Percentiles rank a stretch among this genome's conserved stretches.
Evolutionary conservation across 768 basidiomycete species (phyloP).

Genomic region (Suillus bovinus): DNA sequence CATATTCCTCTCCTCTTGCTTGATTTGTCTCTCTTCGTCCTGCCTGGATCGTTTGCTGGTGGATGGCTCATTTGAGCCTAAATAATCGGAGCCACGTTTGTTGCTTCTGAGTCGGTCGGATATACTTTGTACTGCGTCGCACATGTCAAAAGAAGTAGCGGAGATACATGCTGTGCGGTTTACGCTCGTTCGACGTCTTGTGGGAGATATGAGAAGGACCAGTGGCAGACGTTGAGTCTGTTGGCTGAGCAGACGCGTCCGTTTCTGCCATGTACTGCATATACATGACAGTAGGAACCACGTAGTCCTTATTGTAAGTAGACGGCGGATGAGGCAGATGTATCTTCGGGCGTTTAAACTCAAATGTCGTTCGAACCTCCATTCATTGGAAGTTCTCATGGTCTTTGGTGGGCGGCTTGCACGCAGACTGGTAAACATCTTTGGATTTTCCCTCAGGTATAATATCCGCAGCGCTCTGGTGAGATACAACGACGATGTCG

Average conservation of each 20-base stretch:
- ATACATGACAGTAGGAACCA: neutral
- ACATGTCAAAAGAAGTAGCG: neutral
- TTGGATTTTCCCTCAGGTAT: neutral
- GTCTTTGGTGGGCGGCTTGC: no score
- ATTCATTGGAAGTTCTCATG: neutral
- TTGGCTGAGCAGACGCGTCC: neutral
- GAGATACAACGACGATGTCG: neutral
- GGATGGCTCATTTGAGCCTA: neutral
- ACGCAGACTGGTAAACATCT: neutral
- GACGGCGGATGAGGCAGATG: neutral
- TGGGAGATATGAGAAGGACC: neutral
- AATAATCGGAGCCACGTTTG: neutral
- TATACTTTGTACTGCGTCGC: neutral
- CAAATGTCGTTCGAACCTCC: neutral
- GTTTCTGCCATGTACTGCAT: neutral
- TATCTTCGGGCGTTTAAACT: neutral
- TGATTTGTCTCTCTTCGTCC: neutral
- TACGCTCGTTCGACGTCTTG: neutral
- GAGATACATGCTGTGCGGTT: neutral
- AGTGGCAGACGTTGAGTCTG: no score
- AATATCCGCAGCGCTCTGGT: neutral
- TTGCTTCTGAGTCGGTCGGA: neutral
- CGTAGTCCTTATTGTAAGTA: neutral
- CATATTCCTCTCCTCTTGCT: neutral
- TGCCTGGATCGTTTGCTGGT: neutral